Conservation (phyloP, 1,284 basidiomycete species). For the Serendipita sp. region DNA sequence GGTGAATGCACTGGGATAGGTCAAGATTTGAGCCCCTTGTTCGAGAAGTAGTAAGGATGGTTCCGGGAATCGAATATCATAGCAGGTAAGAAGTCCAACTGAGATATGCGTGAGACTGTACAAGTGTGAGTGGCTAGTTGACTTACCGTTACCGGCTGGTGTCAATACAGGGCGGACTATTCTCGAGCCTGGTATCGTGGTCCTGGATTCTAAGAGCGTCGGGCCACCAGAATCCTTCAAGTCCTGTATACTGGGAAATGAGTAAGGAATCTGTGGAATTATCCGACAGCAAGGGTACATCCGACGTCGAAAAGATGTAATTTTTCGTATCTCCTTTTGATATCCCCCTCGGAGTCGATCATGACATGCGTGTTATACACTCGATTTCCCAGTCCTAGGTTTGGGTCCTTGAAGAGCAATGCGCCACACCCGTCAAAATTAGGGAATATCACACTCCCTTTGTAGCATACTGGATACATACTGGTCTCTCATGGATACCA, state of each 20-base stretch:
- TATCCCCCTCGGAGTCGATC: not conserved
- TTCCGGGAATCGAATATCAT: slow-evolving; percentile 12
- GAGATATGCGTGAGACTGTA: not conserved
- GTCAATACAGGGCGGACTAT: not conserved
- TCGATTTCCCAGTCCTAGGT: not conserved
- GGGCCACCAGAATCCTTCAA: not conserved
- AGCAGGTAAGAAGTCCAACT: slow-evolving; percentile 13
- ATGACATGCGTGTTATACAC: not conserved
- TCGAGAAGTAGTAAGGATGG: not conserved
- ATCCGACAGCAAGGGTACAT: slow-evolving; percentile 5
- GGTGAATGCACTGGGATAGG: slow-evolving; percentile 13
- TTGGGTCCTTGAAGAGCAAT: not conserved
- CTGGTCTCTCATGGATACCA: slow-evolving; percentile 12
- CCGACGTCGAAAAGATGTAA: slow-evolving; percentile 14
- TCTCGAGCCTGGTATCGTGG: not conserved
- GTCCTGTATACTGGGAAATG: not conserved
- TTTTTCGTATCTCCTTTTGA: slow-evolving; percentile 7
- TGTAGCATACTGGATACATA: slow-evolving; percentile 7
- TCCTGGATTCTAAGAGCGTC: not conserved
- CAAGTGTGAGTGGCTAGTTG: not conserved
- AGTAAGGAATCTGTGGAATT: slow-evolving; percentile 11
- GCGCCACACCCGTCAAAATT: not conserved
- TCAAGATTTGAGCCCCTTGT: slow-evolving; percentile 9
- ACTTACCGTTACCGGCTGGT: not conserved
- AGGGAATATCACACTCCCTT: not conserved